Evolutionary conservation across 306 rosid species (phyloP).

Genomic region (Aeschynomene evenia): DNA sequence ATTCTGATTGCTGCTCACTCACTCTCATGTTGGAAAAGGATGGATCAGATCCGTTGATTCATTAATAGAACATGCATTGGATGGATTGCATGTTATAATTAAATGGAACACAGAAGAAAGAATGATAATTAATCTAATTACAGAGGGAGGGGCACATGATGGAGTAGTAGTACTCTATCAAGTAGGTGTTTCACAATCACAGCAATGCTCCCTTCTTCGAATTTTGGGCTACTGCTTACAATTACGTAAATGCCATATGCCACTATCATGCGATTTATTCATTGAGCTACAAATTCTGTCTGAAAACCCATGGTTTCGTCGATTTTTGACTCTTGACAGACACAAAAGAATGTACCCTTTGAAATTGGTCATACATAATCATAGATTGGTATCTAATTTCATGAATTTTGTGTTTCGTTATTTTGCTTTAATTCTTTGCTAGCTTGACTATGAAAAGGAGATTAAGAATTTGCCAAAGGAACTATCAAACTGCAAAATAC

Average conservation of each 20-base stretch:
- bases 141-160: too few relatives aligned
- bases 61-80: constrained; percentile 6
- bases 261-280: too few relatives aligned
- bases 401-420: too few relatives aligned
- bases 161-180: too few relatives aligned
- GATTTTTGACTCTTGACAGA: neutral
- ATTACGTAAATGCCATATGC: too few relatives aligned
- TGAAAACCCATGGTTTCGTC: neutral
- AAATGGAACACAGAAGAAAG: too few relatives aligned
- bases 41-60: constrained; percentile 14
- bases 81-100: neutral
- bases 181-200: neutral
- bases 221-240: neutral
- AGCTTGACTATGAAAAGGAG: constrained; percentile 43
- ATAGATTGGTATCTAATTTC: too few relatives aligned
- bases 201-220: neutral
- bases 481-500: constrained; percentile 46
- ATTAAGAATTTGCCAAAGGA: constrained; percentile 42
- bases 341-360: neutral
- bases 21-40: constrained; percentile 1
- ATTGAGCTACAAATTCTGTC: neutral
- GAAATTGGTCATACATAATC: neutral
- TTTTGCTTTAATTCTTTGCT: neutral
- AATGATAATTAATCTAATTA: too few relatives aligned
- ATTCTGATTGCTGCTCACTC: too few relatives aligned